Base-by-base conservation (phyloP, 768 basidiomycete genomes). In the Rhizopogon vesiculosus region DNA sequence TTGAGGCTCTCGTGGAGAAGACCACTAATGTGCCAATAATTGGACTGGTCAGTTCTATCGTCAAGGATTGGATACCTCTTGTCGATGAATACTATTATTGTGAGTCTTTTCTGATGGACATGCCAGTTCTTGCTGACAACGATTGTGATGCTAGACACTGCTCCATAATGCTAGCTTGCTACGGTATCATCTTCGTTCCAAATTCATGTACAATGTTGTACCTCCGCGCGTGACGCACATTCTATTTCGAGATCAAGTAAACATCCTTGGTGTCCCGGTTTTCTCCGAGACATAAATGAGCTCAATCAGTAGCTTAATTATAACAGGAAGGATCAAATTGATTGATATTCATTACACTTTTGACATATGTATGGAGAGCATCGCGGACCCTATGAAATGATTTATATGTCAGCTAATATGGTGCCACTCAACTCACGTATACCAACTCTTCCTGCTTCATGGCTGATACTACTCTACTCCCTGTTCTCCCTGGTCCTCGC, bases 51-150 rank as follows among this genome's bases (percentile, higher is more conserved):
- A 77, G 89, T 60, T 81, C 84, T 25, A 72, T 93, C 56, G 67
- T 91, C 56, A 85, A 83, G 59, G 91, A 92, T 64, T 93, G 92
- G 91, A 83, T 93, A 59, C 92, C 91, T 18, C 72, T 93, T 66
- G 89, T 93, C 57, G 84, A 93, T 67, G 89, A 90, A 65, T 93
- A 93, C 73, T 86, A 93, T 74, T 93, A 93, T 77, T 93, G 91
- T 91, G 65, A 57, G 91, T 57, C 25, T n/a, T 42, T 8, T 22
- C 25, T 56, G 25, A 39, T 43, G 41, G 8, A 33, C 40, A 12
- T 25, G 18, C 40, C 45, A 39, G 41, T 7, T 41, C 15, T 33
- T 45, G 28, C 53, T 61, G 31, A 61, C 38, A 46, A 42, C 15
- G 15, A 48, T 42, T 61, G 3, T 25, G 42, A 42, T 42, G 33